Conservation (phyloP, 106 monocot species). For the Agapanthus africanus region DNA sequence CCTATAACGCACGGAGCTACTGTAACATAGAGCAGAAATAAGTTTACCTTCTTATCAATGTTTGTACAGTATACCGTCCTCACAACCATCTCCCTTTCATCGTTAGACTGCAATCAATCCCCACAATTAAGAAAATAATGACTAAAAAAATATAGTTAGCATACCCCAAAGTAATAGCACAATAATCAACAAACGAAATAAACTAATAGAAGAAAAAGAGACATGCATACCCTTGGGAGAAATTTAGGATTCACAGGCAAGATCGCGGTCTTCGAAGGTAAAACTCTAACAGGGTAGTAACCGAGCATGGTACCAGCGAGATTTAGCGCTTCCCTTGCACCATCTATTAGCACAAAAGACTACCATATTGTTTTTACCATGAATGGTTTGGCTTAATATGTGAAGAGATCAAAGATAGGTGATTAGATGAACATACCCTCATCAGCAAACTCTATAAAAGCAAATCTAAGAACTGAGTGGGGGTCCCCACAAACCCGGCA, state of each 20-base stretch:
- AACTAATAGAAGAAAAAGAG: not conserved
- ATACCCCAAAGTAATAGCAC: not conserved
- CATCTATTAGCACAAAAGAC: conserved; percentile 22
- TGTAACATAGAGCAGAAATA: not conserved
- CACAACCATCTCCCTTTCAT: conserved; percentile 56
- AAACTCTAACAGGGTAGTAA: conserved; percentile 59
- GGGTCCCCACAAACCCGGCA: conserved; percentile 73
- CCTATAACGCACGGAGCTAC: not conserved
- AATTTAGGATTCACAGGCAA: conserved; percentile 89
- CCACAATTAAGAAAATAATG: conserved; percentile 3
- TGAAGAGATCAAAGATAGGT: not conserved
- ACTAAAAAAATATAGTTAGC: not conserved
- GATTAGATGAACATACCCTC: conserved; percentile 28
- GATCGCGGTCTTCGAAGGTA: conserved; percentile 92
- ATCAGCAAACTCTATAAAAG: conserved; percentile 62
- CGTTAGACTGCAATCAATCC: conserved; percentile 32
- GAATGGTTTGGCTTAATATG: not conserved
- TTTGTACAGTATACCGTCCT: conserved; percentile 75
- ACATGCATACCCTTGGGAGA: conserved; percentile 57
- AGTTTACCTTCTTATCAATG: conserved; percentile 60
- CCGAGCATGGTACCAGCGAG: conserved; percentile 73
- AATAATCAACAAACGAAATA: not conserved
- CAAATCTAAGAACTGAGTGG: conserved; percentile 62
- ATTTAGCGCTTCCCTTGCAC: conserved; percentile 60
- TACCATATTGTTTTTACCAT: not conserved